Evolutionary conservation across 768 basidiomycete species (phyloP).

Genomic region (Cyclocybe aegerita): DNA sequence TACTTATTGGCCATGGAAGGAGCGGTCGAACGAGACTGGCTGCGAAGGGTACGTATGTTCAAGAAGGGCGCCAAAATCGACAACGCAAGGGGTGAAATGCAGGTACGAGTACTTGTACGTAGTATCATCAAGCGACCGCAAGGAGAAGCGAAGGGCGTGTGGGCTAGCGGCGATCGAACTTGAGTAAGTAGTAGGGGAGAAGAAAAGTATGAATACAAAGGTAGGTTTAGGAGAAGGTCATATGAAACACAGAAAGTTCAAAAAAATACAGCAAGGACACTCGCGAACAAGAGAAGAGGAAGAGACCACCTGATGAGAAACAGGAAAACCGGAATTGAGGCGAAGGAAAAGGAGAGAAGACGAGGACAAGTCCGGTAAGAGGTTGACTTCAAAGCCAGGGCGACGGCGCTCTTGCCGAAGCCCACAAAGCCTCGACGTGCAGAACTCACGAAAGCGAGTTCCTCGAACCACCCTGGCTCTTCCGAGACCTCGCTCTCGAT

Average conservation of each 20-base stretch:
- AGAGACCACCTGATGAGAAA: background rate
- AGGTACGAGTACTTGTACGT: too few species aligned
- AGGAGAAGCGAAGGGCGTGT: too few species aligned
- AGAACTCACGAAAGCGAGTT: conserved; percentile 37
- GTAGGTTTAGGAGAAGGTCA: background rate
- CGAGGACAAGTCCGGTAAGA: conserved; percentile 7
- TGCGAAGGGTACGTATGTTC: background rate
- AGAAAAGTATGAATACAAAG: background rate
- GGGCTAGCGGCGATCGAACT: too few species aligned
- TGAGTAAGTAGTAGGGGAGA: too few species aligned
- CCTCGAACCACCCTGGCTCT: conserved; percentile 30
- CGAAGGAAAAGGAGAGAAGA: conserved; percentile 3
- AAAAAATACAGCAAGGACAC: conserved; percentile 4
- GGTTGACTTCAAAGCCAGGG: background rate
- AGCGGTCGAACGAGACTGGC: background rate
- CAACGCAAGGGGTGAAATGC: too few species aligned
- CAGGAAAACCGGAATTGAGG: background rate
- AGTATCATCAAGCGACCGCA: too few species aligned
- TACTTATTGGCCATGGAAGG: too few species aligned
- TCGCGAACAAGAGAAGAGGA: conserved; percentile 6
- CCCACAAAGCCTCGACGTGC: background rate
- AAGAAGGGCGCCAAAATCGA: too few species aligned
- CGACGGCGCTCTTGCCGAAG: background rate
- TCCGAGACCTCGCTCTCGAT: conserved; percentile 17
- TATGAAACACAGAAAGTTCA: background rate